Evolutionary conservation across 495 filamentous ascomycete species (phyloP).

Genomic region (Mytilinidion resinicola): DNA sequence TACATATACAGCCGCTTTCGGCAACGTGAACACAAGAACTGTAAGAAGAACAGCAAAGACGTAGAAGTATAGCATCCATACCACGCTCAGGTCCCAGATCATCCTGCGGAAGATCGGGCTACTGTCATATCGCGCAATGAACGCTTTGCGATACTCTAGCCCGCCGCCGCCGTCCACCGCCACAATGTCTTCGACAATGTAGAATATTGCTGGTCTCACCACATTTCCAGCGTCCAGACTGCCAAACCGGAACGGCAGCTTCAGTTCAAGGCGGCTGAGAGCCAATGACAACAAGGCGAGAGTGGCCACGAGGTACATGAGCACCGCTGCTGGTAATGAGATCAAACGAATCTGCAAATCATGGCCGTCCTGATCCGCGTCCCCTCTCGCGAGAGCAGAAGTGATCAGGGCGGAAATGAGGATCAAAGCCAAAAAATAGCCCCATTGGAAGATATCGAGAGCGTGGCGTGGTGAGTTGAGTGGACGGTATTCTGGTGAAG

Average conservation of each 20-base stretch:
- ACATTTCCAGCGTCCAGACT: not conserved
- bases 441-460: not conserved
- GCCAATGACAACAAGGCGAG: too few relatives aligned
- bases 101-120: not conserved
- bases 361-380: not conserved
- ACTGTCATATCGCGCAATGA: not conserved
- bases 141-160: not conserved
- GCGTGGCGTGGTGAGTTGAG: too few relatives aligned
- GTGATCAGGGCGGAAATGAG: not conserved
- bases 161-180: not conserved
- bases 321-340: not conserved
- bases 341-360: not conserved
- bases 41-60: not conserved
- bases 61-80: not conserved
- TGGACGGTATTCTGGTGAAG: too few relatives aligned
- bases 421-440: not conserved
- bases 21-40: not conserved
- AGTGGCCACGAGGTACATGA: not conserved
- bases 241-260: not conserved
- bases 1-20: too few relatives aligned
- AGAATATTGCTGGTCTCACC: not conserved
- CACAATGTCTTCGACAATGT: slow-evolving; percentile 2
- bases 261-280: too few relatives aligned
- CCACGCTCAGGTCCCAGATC: not conserved
- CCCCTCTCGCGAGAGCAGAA: not conserved